phyloP scores from a whole-genome alignment of 2,329 filamentous ascomycete species.

The Dactylellina drechsleri region DNA sequence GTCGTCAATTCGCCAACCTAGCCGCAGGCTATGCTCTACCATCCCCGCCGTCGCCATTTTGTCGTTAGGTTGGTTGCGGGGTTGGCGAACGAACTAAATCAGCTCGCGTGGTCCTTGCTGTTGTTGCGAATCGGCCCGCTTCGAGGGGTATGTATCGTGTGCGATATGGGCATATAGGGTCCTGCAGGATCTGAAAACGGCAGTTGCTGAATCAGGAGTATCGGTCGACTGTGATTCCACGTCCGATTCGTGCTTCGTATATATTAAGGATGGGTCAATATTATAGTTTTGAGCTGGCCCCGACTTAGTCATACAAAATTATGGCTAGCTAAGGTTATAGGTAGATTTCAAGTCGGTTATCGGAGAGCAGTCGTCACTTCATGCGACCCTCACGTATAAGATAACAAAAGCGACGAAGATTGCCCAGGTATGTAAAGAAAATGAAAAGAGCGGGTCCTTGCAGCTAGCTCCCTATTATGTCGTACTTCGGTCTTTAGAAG shows the following conservation, averaged over 20 bases:
- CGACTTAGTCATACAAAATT: too few species aligned
- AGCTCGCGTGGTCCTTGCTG: slow-evolving; percentile 17
- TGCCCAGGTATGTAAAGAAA: not conserved
- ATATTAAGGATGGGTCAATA: not conserved
- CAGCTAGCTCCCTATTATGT: slow-evolving; percentile 37
- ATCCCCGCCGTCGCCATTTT: slow-evolving; percentile 46
- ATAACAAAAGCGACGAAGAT: slow-evolving; percentile 17
- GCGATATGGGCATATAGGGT: slow-evolving; percentile 11
- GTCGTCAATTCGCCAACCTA: slow-evolving; percentile 33
- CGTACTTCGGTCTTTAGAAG: not conserved
- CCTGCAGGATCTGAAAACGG: not conserved
- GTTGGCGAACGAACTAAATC: slow-evolving; percentile 19
- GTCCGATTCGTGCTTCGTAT: not conserved
- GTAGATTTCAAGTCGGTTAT: too few species aligned
- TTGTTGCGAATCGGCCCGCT: slow-evolving; percentile 15
- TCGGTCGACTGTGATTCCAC: not conserved
- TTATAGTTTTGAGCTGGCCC: too few species aligned
- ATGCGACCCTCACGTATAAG: not conserved
- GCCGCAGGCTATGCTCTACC: slow-evolving; percentile 38
- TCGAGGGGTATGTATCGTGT: not conserved
- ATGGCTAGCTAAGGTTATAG: too few species aligned
- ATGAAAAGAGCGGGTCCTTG: slow-evolving; percentile 29
- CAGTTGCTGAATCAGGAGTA: not conserved
- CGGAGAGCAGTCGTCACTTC: too few species aligned
- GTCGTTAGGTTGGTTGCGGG: not conserved